A percentile compares a stretch with the other conserved stretches of the same genome.
Conservation (phyloP, 1,284 basidiomycete genomes). For the Vanrija sp. region DNA sequence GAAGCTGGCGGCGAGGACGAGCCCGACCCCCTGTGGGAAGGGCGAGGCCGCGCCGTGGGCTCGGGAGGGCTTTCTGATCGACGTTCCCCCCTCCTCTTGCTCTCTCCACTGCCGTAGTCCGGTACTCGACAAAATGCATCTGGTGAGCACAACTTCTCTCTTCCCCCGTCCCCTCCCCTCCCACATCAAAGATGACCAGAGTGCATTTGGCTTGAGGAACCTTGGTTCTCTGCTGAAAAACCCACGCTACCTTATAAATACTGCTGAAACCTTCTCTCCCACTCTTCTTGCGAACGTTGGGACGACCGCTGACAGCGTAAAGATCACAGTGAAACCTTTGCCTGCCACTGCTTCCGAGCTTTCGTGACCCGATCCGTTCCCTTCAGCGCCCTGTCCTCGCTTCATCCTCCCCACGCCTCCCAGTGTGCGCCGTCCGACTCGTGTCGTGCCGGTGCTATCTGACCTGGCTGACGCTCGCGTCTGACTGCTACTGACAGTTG, state of each 20-base stretch:
- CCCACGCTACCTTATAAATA: constrained; percentile 47
- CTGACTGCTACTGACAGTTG: too few species aligned
- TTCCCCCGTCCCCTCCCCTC: not conserved
- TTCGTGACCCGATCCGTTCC: too few species aligned
- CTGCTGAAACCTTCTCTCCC: constrained; percentile 27
- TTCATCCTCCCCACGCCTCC: not conserved
- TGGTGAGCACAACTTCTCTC: constrained; percentile 36
- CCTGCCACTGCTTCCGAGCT: not conserved
- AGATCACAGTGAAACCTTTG: not conserved
- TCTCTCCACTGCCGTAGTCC: not conserved
- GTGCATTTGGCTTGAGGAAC: constrained; percentile 50
- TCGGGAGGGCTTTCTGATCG: constrained; percentile 49
- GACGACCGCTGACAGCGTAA: not conserved
- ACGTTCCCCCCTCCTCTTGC: constrained; percentile 18
- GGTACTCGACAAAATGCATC: not conserved
- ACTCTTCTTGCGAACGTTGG: not conserved
- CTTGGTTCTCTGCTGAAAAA: constrained; percentile 45
- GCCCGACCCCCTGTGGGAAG: constrained; percentile 23
- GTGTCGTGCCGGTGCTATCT: too few species aligned
- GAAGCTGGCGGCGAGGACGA: constrained; percentile 43
- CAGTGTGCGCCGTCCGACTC: not conserved
- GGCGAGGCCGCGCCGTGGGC: constrained; percentile 33
- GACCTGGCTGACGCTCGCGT: too few species aligned
- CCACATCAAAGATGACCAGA: constrained; percentile 41
- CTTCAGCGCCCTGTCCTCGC: too few species aligned